Evolutionary conservation across 169 alveolate species (phyloP), one percentile per base, ranked within the genome.

Genomic region (Plasmodium knowlesi): DNA sequence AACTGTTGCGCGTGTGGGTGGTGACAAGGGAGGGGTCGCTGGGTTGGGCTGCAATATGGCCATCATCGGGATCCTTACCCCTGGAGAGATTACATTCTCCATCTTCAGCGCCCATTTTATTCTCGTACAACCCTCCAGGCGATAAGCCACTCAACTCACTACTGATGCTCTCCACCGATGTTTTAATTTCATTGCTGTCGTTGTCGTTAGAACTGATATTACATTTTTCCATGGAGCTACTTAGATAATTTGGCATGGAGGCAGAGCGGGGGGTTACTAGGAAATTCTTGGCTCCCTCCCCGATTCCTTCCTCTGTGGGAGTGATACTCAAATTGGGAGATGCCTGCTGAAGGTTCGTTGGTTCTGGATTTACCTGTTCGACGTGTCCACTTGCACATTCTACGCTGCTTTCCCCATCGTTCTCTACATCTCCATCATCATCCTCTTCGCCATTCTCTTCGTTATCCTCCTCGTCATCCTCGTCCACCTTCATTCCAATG

Each of bases 181-280:
- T 84, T 61, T 78, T 43, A 1, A 94, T 19, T 39, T 89, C 39
- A 54, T 82, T 50, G 78, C 86, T 90, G 22, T 78, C 28, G n/a
- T 93, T 72, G 22, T 50, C 61, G 37, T 82, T 41, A 12, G 83
- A 81, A 54, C 61, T 72, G 54, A 37, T 34, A 19, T 70, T 43
- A 19, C 90, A 78, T 28, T 41, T 86, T 6, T 53, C 82, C 6
- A 46, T 19, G 5, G 50, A 30, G 54, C 61, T 82, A 25, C 81
- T 83, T 12, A 82, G 12, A 39, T 82, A 82, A 16, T 53, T 85
- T 5, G 93, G 93, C 93, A 85, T 85, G 22, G 93, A 85, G 14
- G 67, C 93, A 28, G 85, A 85, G 37, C 84, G 53, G 4, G 67
- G 14, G n/a, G 5, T 67, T 41, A 61, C 16, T 14, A 85, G 22